Conservation (phyloP, 805 yeast species). For the Diddensiella caesifluorescens region DNA sequence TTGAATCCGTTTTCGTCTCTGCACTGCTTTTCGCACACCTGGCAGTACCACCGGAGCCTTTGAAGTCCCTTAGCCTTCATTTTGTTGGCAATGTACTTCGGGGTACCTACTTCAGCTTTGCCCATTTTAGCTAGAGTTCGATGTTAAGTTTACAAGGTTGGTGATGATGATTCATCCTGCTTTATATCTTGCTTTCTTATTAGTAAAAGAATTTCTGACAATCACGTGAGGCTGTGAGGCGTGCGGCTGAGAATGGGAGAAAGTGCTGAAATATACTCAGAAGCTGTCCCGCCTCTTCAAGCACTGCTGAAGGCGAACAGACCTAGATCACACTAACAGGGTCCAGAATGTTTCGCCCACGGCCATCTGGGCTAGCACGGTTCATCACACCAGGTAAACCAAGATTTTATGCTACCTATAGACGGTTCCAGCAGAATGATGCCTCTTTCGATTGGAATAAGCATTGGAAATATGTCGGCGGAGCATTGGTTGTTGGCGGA, state of each 20-base stretch:
- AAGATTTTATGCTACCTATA: conserved; percentile 36
- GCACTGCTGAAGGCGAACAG: too few relatives aligned
- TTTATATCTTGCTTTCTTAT: too few relatives aligned
- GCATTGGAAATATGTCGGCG: conserved; percentile 26
- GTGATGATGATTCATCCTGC: too few relatives aligned
- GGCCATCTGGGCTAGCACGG: neutral
- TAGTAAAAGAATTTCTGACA: too few relatives aligned
- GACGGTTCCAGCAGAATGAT: conserved; percentile 31
- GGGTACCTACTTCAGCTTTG: conserved; percentile 56
- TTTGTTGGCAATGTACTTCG: conserved; percentile 68
- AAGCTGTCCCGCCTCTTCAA: too few relatives aligned
- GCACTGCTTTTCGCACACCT: conserved; percentile 84
- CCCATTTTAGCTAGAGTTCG: too few relatives aligned
- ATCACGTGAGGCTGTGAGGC: too few relatives aligned
- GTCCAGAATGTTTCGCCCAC: too few relatives aligned
- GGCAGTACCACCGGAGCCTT: conserved; percentile 83
- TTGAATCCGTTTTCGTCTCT: conserved; percentile 94
- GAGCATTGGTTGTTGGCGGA: conserved; percentile 29
- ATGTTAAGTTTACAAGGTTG: too few relatives aligned
- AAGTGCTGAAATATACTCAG: too few relatives aligned
- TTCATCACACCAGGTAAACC: neutral
- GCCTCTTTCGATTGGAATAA: conserved; percentile 12
- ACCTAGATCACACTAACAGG: too few relatives aligned
- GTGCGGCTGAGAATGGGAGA: too few relatives aligned
- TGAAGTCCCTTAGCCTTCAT: conserved; percentile 82